Evolutionary conservation across 148 eudicot genomes (phyloP), one percentile per base, ranked within the genome.

Genomic region (Dysphania ambrosioides): DNA sequence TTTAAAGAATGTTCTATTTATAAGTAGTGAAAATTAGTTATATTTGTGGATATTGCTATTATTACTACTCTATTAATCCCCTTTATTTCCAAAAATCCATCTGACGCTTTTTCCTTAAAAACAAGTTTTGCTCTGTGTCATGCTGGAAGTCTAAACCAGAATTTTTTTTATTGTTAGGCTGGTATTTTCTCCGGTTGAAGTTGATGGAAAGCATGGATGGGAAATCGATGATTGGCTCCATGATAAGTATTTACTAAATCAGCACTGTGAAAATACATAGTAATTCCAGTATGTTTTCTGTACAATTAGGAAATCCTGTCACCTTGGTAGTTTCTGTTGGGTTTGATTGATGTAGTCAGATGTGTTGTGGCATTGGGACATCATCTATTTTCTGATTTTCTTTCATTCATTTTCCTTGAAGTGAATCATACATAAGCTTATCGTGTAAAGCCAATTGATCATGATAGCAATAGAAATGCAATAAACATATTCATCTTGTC

Each of bases 171-270:
- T 62, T 60, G 42, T n/a, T 84, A 95, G 99, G 94, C 70, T 95
- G 77, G 82, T 80, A 32, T 92, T 92, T 79, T 60, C 84, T 66
- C 91, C 91, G 21, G 72, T 76, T 35, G 85, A 74, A 38, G 36
- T 75, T 65, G 90, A 88, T 70, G 91, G 90, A 78, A 83, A 58
- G 77, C 67, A 41, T 38, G 67, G 38, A 38, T 92, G 97, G 95
- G 87, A 79, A 77, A 82, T 92, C 75, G 85, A 82, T 44, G 95
- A 44, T 80, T 92, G 92, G 88, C 95, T 73, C 97, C 97, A 16
- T 92, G 95, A 92, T 88, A 90, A 76, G 70, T 71, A 31, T n/a
- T 53, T 29, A 55, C 82, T 76, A 67, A 69, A 32, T 90, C 91
- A 62, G 82, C 85, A 66, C 74, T 83, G 68, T 88, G 82, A 89